Evolutionary conservation across 495 filamentous ascomycete species (phyloP).

Genomic region (Hypoxylon trugodes): DNA sequence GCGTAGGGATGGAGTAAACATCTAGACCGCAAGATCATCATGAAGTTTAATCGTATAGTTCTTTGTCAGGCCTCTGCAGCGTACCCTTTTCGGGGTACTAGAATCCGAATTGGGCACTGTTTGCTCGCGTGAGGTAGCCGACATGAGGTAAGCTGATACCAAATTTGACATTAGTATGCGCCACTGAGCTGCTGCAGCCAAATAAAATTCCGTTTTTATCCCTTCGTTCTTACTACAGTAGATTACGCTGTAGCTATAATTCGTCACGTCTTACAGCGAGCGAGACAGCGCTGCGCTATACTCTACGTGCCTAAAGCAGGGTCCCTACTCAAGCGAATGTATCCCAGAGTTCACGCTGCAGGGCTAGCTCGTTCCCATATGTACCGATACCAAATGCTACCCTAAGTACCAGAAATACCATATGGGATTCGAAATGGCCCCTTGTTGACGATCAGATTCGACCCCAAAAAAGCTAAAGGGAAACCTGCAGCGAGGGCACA

Average conservation of each 20-base stretch:
- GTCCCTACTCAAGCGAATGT: slow-evolving; percentile 28
- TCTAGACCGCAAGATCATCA: slow-evolving; percentile 25
- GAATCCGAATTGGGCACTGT: slow-evolving; percentile 34
- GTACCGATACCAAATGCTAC: slow-evolving; percentile 43
- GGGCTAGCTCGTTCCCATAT: slow-evolving; percentile 23
- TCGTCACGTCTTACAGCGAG: slow-evolving; percentile 29
- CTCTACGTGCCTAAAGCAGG: not conserved
- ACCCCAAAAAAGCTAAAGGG: slow-evolving; percentile 31
- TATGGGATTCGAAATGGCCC: slow-evolving; percentile 28
- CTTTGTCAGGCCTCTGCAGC: slow-evolving; percentile 40
- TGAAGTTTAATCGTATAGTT: slow-evolving; percentile 27
- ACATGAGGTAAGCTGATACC: slow-evolving; percentile 40
- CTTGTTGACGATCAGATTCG: slow-evolving; percentile 42
- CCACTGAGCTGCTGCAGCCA: slow-evolving; percentile 37
- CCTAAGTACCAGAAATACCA: slow-evolving; percentile 27
- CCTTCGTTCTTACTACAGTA: slow-evolving; percentile 11
- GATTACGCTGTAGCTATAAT: slow-evolving; percentile 22
- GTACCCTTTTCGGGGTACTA: slow-evolving; percentile 32
- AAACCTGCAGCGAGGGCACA: slow-evolving; percentile 35
- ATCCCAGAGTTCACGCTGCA: slow-evolving; percentile 37
- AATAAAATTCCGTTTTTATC: slow-evolving; percentile 16
- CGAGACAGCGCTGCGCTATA: slow-evolving; percentile 12
- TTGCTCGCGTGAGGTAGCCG: slow-evolving; percentile 40
- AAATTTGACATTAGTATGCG: slow-evolving; percentile 19
- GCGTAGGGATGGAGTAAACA: slow-evolving; percentile 9